A percentile compares a stretch with the other conserved stretches of the same genome.
phyloP scores from a whole-genome alignment of 345 rosid species.

The Sonneratia caseolaris region DNA sequence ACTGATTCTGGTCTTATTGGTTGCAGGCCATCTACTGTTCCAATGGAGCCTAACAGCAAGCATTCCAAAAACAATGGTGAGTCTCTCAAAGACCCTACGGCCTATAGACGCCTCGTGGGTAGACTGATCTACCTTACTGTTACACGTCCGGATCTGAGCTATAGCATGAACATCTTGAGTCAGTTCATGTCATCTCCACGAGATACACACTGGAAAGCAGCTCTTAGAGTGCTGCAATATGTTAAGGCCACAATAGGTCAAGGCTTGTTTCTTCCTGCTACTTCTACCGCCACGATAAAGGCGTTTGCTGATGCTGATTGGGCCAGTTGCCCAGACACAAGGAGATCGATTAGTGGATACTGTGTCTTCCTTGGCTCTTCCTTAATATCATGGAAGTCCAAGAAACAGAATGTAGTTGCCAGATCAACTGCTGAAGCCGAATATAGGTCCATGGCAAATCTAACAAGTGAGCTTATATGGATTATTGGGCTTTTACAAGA shows the following conservation, averaged over 20 bases:
- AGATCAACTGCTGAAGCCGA: too few relatives aligned
- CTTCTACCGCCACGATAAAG: background rate
- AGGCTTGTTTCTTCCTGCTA: background rate
- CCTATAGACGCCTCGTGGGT: background rate
- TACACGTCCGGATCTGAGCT: background rate
- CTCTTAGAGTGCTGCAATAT: background rate
- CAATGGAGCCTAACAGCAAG: background rate
- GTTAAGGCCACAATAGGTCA: background rate
- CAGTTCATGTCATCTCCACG: background rate
- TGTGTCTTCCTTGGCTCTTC: too few relatives aligned
- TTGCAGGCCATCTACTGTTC: background rate
- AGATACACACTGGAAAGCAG: background rate
- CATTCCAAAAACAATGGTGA: background rate
- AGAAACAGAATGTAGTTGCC: too few relatives aligned
- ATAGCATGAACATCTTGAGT: background rate
- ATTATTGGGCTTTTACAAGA: too few relatives aligned
- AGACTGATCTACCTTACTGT: background rate
- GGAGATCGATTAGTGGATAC: background rate
- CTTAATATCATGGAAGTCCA: too few relatives aligned
- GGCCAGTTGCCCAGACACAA: background rate
- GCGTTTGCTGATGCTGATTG: slow-evolving; percentile 5
- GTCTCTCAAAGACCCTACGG: background rate
- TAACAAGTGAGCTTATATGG: too few relatives aligned
- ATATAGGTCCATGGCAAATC: too few relatives aligned
- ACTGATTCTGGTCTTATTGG: background rate